phyloP scores from a whole-genome alignment of 1,284 basidiomycete genomes.

The Sporisorium reilianum region DNA sequence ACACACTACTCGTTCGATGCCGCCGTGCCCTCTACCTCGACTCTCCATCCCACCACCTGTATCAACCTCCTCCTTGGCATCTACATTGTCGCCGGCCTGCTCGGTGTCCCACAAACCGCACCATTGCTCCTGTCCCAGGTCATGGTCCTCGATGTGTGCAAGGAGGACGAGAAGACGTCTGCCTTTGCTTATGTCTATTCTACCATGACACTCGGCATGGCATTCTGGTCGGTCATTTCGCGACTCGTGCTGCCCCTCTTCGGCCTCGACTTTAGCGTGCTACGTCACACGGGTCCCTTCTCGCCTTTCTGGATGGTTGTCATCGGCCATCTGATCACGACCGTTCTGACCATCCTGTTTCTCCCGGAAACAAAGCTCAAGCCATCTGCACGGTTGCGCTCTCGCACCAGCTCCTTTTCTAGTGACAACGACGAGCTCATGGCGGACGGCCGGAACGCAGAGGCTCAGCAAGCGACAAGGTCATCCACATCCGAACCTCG shows the following conservation, averaged over 20 bases:
- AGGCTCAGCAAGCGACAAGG: neutral
- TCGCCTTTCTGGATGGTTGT: constrained; percentile 34
- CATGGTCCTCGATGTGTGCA: constrained; percentile 36
- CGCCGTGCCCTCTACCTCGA: constrained; percentile 22
- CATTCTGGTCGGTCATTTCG: constrained; percentile 12
- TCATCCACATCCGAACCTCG: neutral
- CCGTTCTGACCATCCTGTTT: constrained; percentile 4
- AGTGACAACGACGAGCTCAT: constrained; percentile 10
- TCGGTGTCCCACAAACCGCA: constrained; percentile 18
- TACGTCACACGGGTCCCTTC: constrained; percentile 34
- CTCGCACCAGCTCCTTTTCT: constrained; percentile 18
- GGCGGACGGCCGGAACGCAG: neutral
- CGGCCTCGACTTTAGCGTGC: constrained; percentile 33
- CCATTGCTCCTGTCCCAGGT: constrained; percentile 25
- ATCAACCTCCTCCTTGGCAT: constrained; percentile 11
- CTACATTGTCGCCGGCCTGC: constrained; percentile 7
- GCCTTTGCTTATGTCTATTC: constrained; percentile 22
- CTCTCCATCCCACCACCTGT: constrained; percentile 22
- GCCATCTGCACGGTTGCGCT: neutral
- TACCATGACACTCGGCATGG: constrained; percentile 26
- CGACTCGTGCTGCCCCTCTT: constrained; percentile 26
- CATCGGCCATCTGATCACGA: neutral
- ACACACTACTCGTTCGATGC: constrained; percentile 46
- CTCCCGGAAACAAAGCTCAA: constrained; percentile 29
- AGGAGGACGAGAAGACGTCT: constrained; percentile 33